Evolutionary conservation across 352 stramenopile genomes (phyloP), one percentile per base, ranked within the genome.

Genomic region (Globisporangium takayamanum): DNA sequence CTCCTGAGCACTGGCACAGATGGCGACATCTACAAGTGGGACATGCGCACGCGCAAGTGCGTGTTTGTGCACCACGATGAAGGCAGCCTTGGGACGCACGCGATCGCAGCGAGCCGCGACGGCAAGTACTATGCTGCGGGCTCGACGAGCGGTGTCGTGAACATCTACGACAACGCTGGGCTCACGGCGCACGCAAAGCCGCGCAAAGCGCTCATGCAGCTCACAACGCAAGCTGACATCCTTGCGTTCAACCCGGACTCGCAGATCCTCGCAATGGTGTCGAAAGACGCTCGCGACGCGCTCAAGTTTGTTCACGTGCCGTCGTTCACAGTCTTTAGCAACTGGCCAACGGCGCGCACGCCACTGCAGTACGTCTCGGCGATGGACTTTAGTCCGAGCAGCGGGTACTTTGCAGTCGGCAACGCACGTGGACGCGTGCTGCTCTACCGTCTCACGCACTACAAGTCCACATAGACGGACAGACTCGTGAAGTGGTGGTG

Each of bases 381-480:
- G 48, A 87, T 98, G 70, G 95, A 98, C 66, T 99, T 99, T 65
- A 98, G 92, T 59, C 95, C 95, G 1, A 84, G 83, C 66, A 97
- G 92, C 56, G 90, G 88, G 57, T 96, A 93, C 70, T 88, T 99
- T 55, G 95, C 95, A 0, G 70, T 98, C 16, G 97, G 97, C 25
- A 99, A 99, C 73, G 96, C 98, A 53, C 91, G 96, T 51, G 97
- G 97, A 18, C 94, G 95, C 62, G 97, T 98, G 53, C 70, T 99
- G 53, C 78, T 99, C 37, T 99, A 99, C 78, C 81, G 86, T 57
- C 69, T 99, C 57, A 94, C 91, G 51, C 94, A 99, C 80, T 99
- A 94, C 78, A 81, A 82, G 52, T 90, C 84, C 46, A 92, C 81
- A 72, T 94, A 88, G 66, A 39, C 33, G 33, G 33, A 39, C 33